These are phyloP conservation scores for Eimeria maxima DNA, from an alignment of 169 alveolate species.

Conservation along the genomic window DNA sequence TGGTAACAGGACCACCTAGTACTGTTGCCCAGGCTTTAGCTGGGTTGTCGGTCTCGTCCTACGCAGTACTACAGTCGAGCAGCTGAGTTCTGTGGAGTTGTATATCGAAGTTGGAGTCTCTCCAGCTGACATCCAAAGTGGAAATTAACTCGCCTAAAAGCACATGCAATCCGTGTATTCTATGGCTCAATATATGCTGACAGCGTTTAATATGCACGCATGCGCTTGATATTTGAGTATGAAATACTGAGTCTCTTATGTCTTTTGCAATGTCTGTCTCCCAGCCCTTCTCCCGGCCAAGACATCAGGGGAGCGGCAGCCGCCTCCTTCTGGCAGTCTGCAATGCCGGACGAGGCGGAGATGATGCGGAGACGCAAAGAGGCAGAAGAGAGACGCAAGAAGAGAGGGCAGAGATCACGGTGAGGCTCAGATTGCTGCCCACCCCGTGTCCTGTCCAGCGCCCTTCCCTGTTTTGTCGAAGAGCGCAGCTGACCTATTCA, in stretches of 20 bases:
- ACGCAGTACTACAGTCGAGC: not conserved
- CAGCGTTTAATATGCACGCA: not conserved
- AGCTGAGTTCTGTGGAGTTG: not conserved
- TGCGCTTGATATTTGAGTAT: not conserved
- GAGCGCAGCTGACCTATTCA: not conserved
- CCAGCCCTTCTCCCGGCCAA: slow-evolving; percentile 75
- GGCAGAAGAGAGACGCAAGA: slow-evolving; percentile 79
- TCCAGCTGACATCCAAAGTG: not conserved
- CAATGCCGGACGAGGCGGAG: slow-evolving; percentile 82
- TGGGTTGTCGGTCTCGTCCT: not conserved
- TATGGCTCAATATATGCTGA: not conserved
- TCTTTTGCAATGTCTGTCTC: not conserved
- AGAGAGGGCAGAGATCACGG: slow-evolving; percentile 73
- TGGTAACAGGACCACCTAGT: not conserved
- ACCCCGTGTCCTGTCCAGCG: not conserved
- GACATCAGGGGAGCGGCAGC: slow-evolving; percentile 72
- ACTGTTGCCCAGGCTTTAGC: not conserved
- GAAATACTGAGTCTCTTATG: not conserved
- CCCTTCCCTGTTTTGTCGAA: not conserved
- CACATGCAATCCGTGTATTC: not conserved
- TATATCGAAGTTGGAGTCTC: not conserved
- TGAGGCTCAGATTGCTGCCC: not conserved
- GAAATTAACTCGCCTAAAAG: not conserved
- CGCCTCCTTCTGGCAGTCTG: slow-evolving; percentile 82
- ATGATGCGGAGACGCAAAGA: slow-evolving; percentile 79